A percentile compares a stretch with the other conserved stretches of the same genome.
phyloP scores from a whole-genome alignment of 768 basidiomycete genomes.

The Leucocoprinus birnbaumii region DNA sequence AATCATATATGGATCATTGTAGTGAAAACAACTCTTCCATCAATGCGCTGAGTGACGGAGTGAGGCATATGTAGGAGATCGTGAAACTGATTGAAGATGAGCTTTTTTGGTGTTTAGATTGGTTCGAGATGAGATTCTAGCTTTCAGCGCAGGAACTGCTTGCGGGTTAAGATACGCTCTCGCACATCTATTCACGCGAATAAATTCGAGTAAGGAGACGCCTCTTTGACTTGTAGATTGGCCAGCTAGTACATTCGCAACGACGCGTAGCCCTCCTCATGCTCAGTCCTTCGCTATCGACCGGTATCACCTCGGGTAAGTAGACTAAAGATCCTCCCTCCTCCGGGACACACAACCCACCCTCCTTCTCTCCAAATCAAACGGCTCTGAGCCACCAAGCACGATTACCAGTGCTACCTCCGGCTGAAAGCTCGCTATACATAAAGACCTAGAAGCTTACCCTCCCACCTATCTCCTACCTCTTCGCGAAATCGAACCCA shows the following conservation, averaged over 20 bases:
- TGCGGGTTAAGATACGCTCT: slow-evolving; percentile 66
- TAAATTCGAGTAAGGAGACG: background rate
- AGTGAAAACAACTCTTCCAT: too few species aligned
- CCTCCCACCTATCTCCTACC: background rate
- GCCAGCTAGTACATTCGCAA: slow-evolving; percentile 64
- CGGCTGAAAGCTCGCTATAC: background rate
- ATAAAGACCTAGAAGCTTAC: background rate
- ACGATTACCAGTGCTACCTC: too few species aligned
- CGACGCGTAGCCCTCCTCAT: slow-evolving; percentile 63
- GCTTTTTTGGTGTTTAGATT: slow-evolving; percentile 95
- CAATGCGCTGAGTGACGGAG: slow-evolving; percentile 8
- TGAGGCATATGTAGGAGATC: slow-evolving; percentile 46
- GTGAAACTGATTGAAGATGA: slow-evolving; percentile 92
- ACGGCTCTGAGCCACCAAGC: too few species aligned
- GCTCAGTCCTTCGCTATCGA: slow-evolving; percentile 46
- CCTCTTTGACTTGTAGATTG: slow-evolving; percentile 47
- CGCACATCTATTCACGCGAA: background rate
- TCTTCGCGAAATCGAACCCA: background rate
- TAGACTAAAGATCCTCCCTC: background rate
- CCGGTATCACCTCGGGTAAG: background rate
- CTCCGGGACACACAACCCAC: background rate
- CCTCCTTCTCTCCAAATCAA: background rate
- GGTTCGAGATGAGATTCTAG: slow-evolving; percentile 91
- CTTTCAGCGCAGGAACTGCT: slow-evolving; percentile 67
- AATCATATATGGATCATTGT: too few species aligned